Evolutionary conservation across 331 rosid genomes (phyloP).

Genomic region (Saraca asoca): DNA sequence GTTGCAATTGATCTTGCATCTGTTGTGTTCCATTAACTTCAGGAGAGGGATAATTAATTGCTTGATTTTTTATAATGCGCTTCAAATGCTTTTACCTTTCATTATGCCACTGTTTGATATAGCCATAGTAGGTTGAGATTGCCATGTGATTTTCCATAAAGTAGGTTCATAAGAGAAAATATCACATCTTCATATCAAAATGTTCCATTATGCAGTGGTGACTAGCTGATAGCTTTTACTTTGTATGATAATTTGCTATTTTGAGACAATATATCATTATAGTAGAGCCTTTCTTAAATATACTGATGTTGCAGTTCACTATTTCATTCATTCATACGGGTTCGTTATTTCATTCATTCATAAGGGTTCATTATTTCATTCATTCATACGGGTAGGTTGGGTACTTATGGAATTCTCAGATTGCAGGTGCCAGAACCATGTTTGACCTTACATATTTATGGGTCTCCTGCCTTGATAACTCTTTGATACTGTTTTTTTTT

Average conservation of each 20-base stretch:
- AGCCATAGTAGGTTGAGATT: not conserved
- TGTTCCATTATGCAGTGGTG: constrained; percentile 7
- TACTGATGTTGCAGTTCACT: too few species aligned
- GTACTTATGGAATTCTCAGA: too few species aligned
- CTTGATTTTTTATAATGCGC: not conserved
- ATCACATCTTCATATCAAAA: not conserved
- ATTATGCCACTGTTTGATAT: not conserved
- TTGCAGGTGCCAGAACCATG: not conserved
- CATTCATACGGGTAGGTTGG: not conserved
- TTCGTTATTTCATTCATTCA: too few species aligned
- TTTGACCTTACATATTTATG: not conserved
- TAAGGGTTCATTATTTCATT: not conserved
- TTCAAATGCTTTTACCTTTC: constrained; percentile 1
- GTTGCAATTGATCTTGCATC: not conserved
- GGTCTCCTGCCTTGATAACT: not conserved
- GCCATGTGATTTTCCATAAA: constrained; percentile 22
- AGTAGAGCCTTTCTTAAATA: too few species aligned
- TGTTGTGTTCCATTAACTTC: not conserved
- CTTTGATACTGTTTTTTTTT: not conserved
- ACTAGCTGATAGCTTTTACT: not conserved
- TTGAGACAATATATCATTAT: too few species aligned
- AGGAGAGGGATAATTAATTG: constrained; percentile 3
- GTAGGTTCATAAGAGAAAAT: constrained; percentile 16
- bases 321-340: not conserved
- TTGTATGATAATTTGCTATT: constrained; percentile 11